These are phyloP conservation scores for Artemisia argyi DNA, from an alignment of 129 eudicot species.

Conservation along the genomic window DNA sequence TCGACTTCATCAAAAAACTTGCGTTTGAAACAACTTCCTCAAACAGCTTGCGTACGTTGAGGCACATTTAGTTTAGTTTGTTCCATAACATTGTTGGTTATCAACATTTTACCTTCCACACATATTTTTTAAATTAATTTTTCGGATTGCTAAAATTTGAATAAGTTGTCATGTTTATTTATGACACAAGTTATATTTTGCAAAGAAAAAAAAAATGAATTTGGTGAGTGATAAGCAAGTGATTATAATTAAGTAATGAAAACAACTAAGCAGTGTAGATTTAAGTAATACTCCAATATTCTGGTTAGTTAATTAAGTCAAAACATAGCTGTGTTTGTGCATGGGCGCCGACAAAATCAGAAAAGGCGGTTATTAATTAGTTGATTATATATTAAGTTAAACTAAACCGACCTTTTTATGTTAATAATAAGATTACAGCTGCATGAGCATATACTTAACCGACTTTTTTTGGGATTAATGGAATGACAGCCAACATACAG, in stretches of 20 bases:
- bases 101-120: too few relatives aligned
- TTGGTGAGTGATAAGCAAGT: neutral
- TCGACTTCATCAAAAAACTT: too few relatives aligned
- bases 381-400: slow-evolving; percentile 29
- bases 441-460: slow-evolving; percentile 30
- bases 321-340: slow-evolving; percentile 37
- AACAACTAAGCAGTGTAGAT: slow-evolving; percentile 17
- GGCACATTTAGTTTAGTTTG: too few relatives aligned
- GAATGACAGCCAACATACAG: slow-evolving; percentile 45
- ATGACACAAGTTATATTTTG: neutral
- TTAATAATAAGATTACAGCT: slow-evolving; percentile 23
- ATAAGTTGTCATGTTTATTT: too few relatives aligned
- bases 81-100: too few relatives aligned
- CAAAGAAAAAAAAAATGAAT: neutral
- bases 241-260: neutral
- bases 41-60: too few relatives aligned
- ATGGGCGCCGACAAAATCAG: slow-evolving; percentile 41
- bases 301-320: slow-evolving; percentile 32
- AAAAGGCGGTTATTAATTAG: slow-evolving; percentile 40
- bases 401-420: slow-evolving; percentile 34
- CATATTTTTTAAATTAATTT: too few relatives aligned
- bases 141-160: too few relatives aligned
- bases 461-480: slow-evolving; percentile 40
- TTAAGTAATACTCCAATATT: neutral
- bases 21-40: too few relatives aligned